A percentile compares a stretch with the other conserved stretches of the same genome.
Conservation (phyloP, 1,284 basidiomycete genomes). For the Exobasidium cylindrosporum region DNA sequence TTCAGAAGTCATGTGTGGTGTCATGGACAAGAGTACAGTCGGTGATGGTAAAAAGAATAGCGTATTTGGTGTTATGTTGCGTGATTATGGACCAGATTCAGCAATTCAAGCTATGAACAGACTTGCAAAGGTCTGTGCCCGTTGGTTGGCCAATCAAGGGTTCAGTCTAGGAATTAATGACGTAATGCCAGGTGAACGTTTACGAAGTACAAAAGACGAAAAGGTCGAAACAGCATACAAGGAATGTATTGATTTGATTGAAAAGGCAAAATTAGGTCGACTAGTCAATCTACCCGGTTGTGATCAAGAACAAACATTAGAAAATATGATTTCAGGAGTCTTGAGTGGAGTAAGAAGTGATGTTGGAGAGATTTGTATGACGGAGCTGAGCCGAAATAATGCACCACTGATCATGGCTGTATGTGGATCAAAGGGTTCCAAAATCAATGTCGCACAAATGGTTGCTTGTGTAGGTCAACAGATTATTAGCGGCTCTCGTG, state of each 20-base stretch:
- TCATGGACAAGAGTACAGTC: slow-evolving; percentile 97
- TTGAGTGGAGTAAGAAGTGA: slow-evolving; percentile 92
- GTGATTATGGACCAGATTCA: slow-evolving; percentile 93
- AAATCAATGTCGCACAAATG: slow-evolving; percentile 99
- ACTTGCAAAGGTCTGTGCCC: slow-evolving; percentile 88
- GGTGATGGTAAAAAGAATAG: slow-evolving; percentile 99
- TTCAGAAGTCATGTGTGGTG: slow-evolving; percentile 98
- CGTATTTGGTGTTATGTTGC: slow-evolving; percentile 94
- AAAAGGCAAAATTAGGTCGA: slow-evolving; percentile 83
- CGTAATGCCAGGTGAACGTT: slow-evolving; percentile 86
- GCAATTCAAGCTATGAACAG: slow-evolving; percentile 95
- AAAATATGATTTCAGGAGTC: slow-evolving; percentile 88
- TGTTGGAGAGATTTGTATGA: slow-evolving; percentile 97
- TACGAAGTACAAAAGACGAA: slow-evolving; percentile 76
- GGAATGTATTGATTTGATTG: slow-evolving; percentile 81
- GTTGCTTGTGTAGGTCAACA: slow-evolving; percentile 99
- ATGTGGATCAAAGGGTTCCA: slow-evolving; percentile 96
- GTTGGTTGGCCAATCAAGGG: slow-evolving; percentile 93
- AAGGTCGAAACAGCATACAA: slow-evolving; percentile 87
- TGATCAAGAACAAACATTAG: slow-evolving; percentile 93
- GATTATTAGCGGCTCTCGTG: slow-evolving; percentile 95
- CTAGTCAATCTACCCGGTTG: slow-evolving; percentile 95
- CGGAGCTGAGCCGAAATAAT: slow-evolving; percentile 90
- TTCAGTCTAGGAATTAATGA: slow-evolving; percentile 99
- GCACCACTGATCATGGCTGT: slow-evolving; percentile 98